Evolutionary conservation across 352 stramenopile genomes (phyloP).

Genomic region (Globisporangium perplexum): DNA sequence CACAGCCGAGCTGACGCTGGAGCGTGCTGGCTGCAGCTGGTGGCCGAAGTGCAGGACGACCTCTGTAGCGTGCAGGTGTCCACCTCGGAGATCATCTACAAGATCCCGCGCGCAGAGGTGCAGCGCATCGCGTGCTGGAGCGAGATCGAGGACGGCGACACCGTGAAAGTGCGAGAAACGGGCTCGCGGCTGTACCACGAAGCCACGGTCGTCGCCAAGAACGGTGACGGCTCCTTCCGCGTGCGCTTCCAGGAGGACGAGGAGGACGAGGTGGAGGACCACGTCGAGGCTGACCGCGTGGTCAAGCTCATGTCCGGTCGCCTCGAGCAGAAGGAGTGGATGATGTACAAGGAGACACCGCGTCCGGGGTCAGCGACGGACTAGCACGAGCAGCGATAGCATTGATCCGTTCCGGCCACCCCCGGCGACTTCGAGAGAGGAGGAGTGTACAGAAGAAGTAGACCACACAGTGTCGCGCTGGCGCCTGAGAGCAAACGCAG

Average conservation of each 20-base stretch:
- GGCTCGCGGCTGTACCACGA: constrained; percentile 57
- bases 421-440: background rate
- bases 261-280: constrained; percentile 53
- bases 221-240: constrained; percentile 53
- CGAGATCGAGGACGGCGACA: constrained; percentile 57
- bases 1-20: too few relatives aligned
- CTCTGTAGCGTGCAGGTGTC: constrained; percentile 51
- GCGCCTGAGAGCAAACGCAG: background rate
- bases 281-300: constrained; percentile 31
- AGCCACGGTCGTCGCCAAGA: constrained; percentile 38
- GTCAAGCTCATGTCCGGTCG: constrained; percentile 65
- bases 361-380: constrained; percentile 5
- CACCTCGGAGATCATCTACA: constrained; percentile 32
- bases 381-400: constrained; percentile 4
- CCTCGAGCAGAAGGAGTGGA: constrained; percentile 62
- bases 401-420: background rate
- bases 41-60: constrained; percentile 39
- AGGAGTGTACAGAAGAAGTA: background rate
- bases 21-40: constrained; percentile 23
- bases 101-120: constrained; percentile 31
- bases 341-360: constrained; percentile 60
- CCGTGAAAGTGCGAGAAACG: constrained; percentile 61
- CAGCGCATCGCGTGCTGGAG: constrained; percentile 58
- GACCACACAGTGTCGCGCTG: background rate
- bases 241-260: constrained; percentile 51